These are phyloP conservation scores for Trichoderma sp. DNA, from an alignment of 2,329 filamentous ascomycete species.

Conservation along the genomic window DNA sequence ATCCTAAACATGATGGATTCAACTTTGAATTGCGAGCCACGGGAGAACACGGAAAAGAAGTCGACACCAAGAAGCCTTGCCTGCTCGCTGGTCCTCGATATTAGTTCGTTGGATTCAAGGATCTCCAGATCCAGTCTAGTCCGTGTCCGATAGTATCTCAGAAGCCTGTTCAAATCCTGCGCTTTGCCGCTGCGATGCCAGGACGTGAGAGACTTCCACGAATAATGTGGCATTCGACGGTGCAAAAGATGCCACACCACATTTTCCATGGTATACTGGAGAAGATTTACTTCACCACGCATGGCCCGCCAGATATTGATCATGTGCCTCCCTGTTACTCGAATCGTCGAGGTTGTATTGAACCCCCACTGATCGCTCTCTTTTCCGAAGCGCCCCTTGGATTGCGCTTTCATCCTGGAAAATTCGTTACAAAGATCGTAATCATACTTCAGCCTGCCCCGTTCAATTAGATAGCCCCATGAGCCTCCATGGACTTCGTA, in stretches of 20 bases:
- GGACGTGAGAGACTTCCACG: conserved; percentile 69
- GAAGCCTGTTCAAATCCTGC: conserved; percentile 67
- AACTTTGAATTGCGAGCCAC: conserved; percentile 97
- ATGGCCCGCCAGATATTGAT: conserved; percentile 98
- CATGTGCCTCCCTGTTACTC: conserved; percentile 90
- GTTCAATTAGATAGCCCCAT: conserved; percentile 94
- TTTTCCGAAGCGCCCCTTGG: conserved; percentile 79
- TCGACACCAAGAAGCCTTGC: conserved; percentile 89
- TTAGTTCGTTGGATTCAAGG: conserved; percentile 82
- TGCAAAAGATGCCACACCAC: conserved; percentile 89
- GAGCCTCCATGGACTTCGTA: conserved; percentile 92
- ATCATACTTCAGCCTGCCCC: conserved; percentile 80
- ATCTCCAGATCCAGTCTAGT: conserved; percentile 86
- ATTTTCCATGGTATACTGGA: conserved; percentile 96
- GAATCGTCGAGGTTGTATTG: conserved; percentile 86
- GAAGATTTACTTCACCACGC: conserved; percentile 83
- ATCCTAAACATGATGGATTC: conserved; percentile 99
- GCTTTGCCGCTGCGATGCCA: conserved; percentile 75
- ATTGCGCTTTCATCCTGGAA: conserved; percentile 80
- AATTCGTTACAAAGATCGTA: conserved; percentile 89
- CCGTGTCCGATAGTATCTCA: conserved; percentile 74
- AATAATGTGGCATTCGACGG: conserved; percentile 82
- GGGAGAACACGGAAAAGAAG: conserved; percentile 93
- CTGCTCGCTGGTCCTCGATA: conserved; percentile 88
- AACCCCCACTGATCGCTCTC: conserved; percentile 90